Percentiles rank a stretch among this genome's conserved stretches.
phyloP scores from a whole-genome alignment of 345 rosid species.

The Raphanus sativus region DNA sequence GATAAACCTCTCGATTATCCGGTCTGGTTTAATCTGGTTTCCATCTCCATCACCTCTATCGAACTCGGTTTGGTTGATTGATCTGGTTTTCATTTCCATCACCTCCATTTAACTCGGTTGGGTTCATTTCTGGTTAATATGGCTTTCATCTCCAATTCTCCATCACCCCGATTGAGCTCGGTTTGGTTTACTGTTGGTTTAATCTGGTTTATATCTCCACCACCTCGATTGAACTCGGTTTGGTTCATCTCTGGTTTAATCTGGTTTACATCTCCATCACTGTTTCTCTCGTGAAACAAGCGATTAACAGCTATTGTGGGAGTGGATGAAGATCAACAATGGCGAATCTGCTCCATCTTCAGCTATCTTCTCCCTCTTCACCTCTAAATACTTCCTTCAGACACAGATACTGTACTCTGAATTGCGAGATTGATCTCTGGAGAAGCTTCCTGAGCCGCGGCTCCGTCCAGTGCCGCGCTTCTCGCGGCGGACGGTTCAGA shows the following conservation, averaged over 20 bases:
- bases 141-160: not conserved
- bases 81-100: not conserved
- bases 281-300: not conserved
- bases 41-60: not conserved
- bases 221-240: not conserved
- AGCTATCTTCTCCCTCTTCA: not conserved
- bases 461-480: conserved; percentile 22
- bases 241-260: not conserved
- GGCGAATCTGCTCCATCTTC: not conserved
- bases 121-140: too few relatives aligned
- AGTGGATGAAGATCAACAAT: not conserved
- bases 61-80: not conserved
- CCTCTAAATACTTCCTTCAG: not conserved
- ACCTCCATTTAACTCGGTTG: not conserved
- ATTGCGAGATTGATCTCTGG: not conserved
- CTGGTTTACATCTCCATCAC: not conserved
- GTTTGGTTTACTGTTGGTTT: not conserved
- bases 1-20: not conserved
- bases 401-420: not conserved
- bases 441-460: not conserved
- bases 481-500: conserved; percentile 38
- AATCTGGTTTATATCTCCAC: not conserved
- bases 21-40: not conserved
- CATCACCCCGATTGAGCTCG: not conserved
- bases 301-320: not conserved